These are phyloP conservation scores for Plantago rigida DNA, from an alignment of 305 asterid genomes.

Conservation along the genomic window DNA sequence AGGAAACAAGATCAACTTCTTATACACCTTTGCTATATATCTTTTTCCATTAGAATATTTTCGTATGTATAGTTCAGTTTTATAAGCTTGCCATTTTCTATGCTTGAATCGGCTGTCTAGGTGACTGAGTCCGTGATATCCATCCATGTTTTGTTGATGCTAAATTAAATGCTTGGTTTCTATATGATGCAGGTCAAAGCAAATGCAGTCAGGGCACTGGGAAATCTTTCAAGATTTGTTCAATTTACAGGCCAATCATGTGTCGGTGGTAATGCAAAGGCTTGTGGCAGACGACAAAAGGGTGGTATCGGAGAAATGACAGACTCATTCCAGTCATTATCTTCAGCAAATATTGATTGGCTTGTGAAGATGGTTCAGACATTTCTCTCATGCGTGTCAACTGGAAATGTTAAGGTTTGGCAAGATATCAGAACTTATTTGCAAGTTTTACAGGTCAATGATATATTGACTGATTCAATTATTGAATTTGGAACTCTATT, in stretches of 20 bases:
- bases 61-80: not conserved
- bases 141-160: conserved; percentile 18
- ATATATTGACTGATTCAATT: conserved; percentile 19
- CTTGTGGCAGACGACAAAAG: conserved; percentile 24
- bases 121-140: conserved; percentile 17
- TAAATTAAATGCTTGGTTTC: conserved; percentile 18
- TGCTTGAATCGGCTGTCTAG: not conserved
- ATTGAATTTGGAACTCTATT: conserved; percentile 22
- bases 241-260: conserved; percentile 37
- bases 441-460: conserved; percentile 12
- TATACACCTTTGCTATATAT: not conserved
- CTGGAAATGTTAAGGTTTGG: conserved; percentile 87
- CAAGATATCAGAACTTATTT: conserved; percentile 17
- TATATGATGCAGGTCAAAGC: conserved; percentile 63
- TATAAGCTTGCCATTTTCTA: not conserved
- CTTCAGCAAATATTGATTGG: conserved; percentile 43
- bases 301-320: conserved; percentile 32
- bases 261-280: conserved; percentile 31
- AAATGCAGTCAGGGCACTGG: conserved; percentile 92
- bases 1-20: not conserved
- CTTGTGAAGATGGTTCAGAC: conserved; percentile 86
- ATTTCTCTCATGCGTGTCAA: conserved; percentile 85
- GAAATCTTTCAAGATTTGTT: conserved; percentile 72
- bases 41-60: not conserved
- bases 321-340: conserved; percentile 28